Evolutionary conservation across 1,139 yeast species (phyloP), one percentile per base, ranked within the genome.

Genomic region (Suhomyces bribrorum): DNA sequence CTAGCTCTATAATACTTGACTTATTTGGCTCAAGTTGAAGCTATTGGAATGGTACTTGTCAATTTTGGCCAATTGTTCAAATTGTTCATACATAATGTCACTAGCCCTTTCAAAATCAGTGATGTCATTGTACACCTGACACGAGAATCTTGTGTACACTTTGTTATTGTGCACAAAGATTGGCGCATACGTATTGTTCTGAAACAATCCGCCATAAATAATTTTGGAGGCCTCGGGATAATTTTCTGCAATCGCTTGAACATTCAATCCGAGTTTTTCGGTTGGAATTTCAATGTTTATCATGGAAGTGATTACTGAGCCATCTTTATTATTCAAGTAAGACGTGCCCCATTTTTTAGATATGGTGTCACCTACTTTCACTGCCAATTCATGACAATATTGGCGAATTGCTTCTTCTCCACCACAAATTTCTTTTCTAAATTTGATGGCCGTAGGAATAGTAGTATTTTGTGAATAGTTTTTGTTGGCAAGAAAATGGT

Each of bases 81-180:
- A 44, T 2, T 43, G 45, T n/a, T 47, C 32, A 5, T 52, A 44
- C 14, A 62, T 47, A 5, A 48, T 58, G 7, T 65, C 66, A 25
- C 69, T 57, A 2, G 77, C 81, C 39, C 58, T 54, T 27, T 64
- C 68, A 53, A 69, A 82, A 49, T 83, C 89, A 7, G 60, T 61
- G 23, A 75, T 49, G 29, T 79, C 83, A 45, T 79, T 75, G 54
- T 80, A 83, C 7, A 79, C 59, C 50, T 82, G 86, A 29, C 80
- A 80, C 29, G 83, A 75, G 44, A 80, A 74, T 43, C 90, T 69
- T 14, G 72, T 65, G 50, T 68, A 73, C 26, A 74, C 40, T 27
- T 60, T 57, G 2, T 66, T 75, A 29, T 70, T 64, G 50, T 75
- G 79, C 16, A 56, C 52, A 4, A 54, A 57, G 18, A 72, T 46